Base-by-base conservation (phyloP, 495 filamentous ascomycete species). In the Pseudevernia furfuracea region DNA sequence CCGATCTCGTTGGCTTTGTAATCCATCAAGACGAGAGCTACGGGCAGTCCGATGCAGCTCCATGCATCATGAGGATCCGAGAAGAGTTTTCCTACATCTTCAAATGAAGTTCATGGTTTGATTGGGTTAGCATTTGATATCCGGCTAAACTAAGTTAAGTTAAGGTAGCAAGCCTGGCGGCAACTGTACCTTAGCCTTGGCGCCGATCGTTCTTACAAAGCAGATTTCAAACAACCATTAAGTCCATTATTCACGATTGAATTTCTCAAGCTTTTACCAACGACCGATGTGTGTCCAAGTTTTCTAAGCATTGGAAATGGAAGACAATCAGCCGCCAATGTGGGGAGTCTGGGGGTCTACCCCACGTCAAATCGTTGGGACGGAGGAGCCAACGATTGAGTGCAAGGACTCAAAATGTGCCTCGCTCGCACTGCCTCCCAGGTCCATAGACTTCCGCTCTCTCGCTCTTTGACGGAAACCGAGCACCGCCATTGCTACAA, bases 51-150 rank as follows among this genome's bases (percentile, higher is more conserved):
- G 25, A 32, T 53, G 25, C 49, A 30, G 3, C 3, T 1, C 46
- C 14, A 21, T 44, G 41, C 19, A 44, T 44, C 15, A 19, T 1
- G 19, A 21, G 8, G 10, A 0, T 14, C 7, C 2, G 9, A 30
- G 46, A 15, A 15, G 7, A 15, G 4, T 6, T 14, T 14, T 23
- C 30, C 23, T 52, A 28, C 23, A 52, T 11, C 1, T 15, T 52
- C 23, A 28, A 52, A 12, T 52, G 46, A 25, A 14, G 21, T n/a
- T n/a, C 23, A 49, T 28, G 46, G 9, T 49, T 49, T 28, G 46
- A 49, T 28, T 11, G 23, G 46, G 46, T 49, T 49, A 32, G 49
- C 10, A 10, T 53, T 53, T 53, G 46, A 53, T 53, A 53, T 53
- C 49, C 49, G 25, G 11, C 28, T 7, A 8, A 19, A 14, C 46